Evolutionary conservation across 2,329 filamentous ascomycete genomes (phyloP).

Genomic region (Metarhizium humberi): DNA sequence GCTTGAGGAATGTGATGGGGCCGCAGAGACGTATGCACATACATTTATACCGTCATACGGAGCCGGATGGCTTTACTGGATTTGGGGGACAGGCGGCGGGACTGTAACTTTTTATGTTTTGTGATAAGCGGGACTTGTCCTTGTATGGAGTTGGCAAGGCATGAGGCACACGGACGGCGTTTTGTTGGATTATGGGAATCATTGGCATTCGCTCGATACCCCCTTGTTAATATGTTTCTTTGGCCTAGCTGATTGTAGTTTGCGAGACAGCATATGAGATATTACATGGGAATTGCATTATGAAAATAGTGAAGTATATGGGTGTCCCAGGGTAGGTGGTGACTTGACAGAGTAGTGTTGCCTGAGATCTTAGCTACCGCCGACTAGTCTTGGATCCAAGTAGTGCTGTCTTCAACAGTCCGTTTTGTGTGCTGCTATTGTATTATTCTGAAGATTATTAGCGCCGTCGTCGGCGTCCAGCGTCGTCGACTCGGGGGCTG

Average conservation of each 20-base stretch:
- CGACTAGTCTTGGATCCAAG: too few species aligned
- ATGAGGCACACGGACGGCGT: constrained; percentile 3
- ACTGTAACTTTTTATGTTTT: background rate
- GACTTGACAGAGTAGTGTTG: too few species aligned
- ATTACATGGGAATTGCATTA: background rate
- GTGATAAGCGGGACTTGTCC: background rate
- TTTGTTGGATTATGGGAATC: constrained; percentile 10
- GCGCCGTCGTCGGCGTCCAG: too few species aligned
- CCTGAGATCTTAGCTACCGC: too few species aligned
- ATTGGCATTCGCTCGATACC: constrained; percentile 10
- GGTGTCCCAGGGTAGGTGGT: too few species aligned
- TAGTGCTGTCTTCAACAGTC: too few species aligned
- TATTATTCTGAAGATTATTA: too few species aligned
- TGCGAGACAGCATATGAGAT: background rate
- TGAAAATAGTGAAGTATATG: background rate
- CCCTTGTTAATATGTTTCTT: constrained; percentile 6
- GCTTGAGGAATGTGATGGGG: background rate
- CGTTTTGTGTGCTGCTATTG: too few species aligned
- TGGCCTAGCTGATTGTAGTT: background rate
- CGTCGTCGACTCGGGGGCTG: too few species aligned
- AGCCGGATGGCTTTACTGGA: background rate
- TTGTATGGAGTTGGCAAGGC: background rate
- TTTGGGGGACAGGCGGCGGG: background rate
- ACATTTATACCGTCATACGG: background rate
- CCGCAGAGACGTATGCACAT: background rate